Percentiles rank a stretch among this genome's conserved stretches.
Evolutionary conservation across 139 green algal species (phyloP).

Genomic region (Bryopsis sp.): DNA sequence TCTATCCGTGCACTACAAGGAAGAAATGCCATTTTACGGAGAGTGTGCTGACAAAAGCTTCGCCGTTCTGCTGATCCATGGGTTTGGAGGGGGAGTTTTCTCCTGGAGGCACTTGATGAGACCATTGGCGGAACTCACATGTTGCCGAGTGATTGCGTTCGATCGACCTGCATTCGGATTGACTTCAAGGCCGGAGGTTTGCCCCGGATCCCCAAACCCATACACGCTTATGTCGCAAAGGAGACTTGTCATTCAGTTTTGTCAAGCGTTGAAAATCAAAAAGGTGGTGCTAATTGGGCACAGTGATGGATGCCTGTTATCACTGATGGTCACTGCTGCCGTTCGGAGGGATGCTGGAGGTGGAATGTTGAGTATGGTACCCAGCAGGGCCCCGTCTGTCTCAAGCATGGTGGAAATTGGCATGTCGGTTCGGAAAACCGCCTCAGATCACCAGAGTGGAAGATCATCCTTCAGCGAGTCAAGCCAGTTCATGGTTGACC

Average conservation of each 20-base stretch:
- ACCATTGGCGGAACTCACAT: slow-evolving; percentile 42
- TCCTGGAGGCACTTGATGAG: slow-evolving; percentile 69
- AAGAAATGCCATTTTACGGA: slow-evolving; percentile 13
- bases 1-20: slow-evolving; percentile 36
- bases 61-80: slow-evolving; percentile 61
- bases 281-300: slow-evolving; percentile 51
- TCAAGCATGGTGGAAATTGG: no score
- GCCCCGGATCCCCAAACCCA: slow-evolving; percentile 30
- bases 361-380: no score
- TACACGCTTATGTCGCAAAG: slow-evolving; percentile 47
- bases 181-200: slow-evolving; percentile 27
- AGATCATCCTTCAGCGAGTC: no score
- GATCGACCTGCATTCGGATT: slow-evolving; percentile 53
- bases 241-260: slow-evolving; percentile 45
- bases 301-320: slow-evolving; percentile 56
- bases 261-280: slow-evolving; percentile 29
- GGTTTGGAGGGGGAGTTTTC: slow-evolving; percentile 68
- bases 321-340: slow-evolving; percentile 42
- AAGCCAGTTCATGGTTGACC: no score
- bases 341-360: no score
- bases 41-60: background rate
- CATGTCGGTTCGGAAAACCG: no score
- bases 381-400: no score
- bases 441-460: no score
- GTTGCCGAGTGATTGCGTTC: slow-evolving; percentile 47